These are phyloP conservation scores for Podaxis sp. DNA, from an alignment of 768 basidiomycete genomes.

Conservation along the genomic window DNA sequence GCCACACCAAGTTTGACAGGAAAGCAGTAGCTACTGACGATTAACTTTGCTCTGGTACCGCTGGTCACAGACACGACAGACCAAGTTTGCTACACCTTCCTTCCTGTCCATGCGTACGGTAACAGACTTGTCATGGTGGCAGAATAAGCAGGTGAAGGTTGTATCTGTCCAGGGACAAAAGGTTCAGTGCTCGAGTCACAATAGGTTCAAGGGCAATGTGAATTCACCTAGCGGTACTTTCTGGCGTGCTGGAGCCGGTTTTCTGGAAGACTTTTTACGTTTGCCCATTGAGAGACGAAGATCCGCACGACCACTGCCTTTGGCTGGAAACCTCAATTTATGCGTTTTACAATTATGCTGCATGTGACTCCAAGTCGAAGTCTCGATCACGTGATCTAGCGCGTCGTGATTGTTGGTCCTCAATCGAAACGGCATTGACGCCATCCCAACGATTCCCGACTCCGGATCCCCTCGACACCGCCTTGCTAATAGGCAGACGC, in stretches of 20 bases:
- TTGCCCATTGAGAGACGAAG: slow-evolving; percentile 65
- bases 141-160: slow-evolving; percentile 84
- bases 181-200: background rate
- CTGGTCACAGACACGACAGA: slow-evolving; percentile 85
- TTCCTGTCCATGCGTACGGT: slow-evolving; percentile 84
- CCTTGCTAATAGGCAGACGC: slow-evolving; percentile 16
- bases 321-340: background rate
- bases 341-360: background rate
- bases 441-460: background rate
- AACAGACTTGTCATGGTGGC: slow-evolving; percentile 88
- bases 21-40: slow-evolving; percentile 44
- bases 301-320: background rate
- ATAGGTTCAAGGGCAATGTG: background rate
- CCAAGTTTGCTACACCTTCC: slow-evolving; percentile 77
- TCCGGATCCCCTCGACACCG: slow-evolving; percentile 4
- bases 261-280: slow-evolving; percentile 86
- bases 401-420: slow-evolving; percentile 21
- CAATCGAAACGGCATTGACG: background rate
- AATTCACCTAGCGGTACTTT: slow-evolving; percentile 72
- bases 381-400: slow-evolving; percentile 33
- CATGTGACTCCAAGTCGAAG: background rate
- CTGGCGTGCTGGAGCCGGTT: slow-evolving; percentile 65
- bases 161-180: slow-evolving; percentile 51
- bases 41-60: slow-evolving; percentile 86
- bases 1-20: slow-evolving; percentile 12